phyloP scores from a whole-genome alignment of 2,329 filamentous ascomycete genomes.

The Aspergillus novoparasiticus region DNA sequence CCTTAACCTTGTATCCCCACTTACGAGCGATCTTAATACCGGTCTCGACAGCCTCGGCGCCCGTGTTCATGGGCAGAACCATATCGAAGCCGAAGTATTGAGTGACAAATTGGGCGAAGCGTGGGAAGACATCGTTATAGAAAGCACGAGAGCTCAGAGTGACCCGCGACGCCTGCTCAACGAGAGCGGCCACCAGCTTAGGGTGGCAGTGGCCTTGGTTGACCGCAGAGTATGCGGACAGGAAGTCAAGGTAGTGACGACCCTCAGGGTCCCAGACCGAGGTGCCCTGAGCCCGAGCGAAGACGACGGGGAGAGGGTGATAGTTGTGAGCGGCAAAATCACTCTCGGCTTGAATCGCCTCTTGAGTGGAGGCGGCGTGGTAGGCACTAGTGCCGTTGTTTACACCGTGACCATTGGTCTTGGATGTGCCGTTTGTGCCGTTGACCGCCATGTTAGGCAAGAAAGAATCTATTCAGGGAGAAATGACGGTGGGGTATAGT shows the following conservation, averaged over 20 bases:
- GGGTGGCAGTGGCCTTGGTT: slow-evolving; percentile 99
- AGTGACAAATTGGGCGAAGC: slow-evolving; percentile 91
- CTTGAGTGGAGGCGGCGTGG: slow-evolving; percentile 77
- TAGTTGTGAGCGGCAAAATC: slow-evolving; percentile 97
- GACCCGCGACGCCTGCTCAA: slow-evolving; percentile 83
- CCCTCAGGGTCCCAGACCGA: slow-evolving; percentile 97
- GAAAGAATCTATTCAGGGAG: slow-evolving; percentile 16
- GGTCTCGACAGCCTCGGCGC: slow-evolving; percentile 93
- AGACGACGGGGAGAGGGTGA: slow-evolving; percentile 93
- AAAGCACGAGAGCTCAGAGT: slow-evolving; percentile 94
- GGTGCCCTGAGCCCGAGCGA: slow-evolving; percentile 79
- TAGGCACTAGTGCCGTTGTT: slow-evolving; percentile 51
- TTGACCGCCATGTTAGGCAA: slow-evolving; percentile 26
- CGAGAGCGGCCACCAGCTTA: slow-evolving; percentile 86
- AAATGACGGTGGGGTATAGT: neutral
- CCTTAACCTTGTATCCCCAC: slow-evolving; percentile 97
- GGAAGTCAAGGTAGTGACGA: slow-evolving; percentile 93
- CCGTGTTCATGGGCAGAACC: slow-evolving; percentile 98
- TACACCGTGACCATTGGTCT: slow-evolving; percentile 8
- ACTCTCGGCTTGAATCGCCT: slow-evolving; percentile 79
- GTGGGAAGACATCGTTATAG: slow-evolving; percentile 97
- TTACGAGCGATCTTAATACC: slow-evolving; percentile 95
- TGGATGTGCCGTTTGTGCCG: slow-evolving; percentile 3
- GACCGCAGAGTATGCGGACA: slow-evolving; percentile 96
- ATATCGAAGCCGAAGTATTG: slow-evolving; percentile 92